phyloP scores from a whole-genome alignment of 2,329 filamentous ascomycete genomes.

The Colletotrichum sansevieriae region DNA sequence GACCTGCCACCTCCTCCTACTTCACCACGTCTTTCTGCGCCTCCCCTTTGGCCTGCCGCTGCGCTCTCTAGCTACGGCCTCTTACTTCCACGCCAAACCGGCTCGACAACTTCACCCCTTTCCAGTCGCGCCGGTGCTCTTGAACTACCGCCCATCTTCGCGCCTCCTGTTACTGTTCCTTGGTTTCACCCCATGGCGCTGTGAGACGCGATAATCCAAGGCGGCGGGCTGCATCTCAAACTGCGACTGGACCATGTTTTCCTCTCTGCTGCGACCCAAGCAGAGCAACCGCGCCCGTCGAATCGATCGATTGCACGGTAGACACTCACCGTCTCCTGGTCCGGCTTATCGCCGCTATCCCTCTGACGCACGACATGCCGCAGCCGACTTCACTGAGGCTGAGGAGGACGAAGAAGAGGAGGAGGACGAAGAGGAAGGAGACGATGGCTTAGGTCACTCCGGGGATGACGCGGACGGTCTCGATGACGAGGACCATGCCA shows the following conservation, averaged over 20 bases:
- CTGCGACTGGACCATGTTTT: constrained; percentile 42
- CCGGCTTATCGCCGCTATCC: constrained; percentile 50
- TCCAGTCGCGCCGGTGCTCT: constrained; percentile 13
- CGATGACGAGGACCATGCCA: constrained; percentile 52
- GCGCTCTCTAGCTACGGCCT: neutral
- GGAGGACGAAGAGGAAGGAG: constrained; percentile 49
- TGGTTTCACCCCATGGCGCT: constrained; percentile 31
- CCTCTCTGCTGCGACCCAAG: constrained; percentile 43
- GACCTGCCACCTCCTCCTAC: constrained; percentile 11
- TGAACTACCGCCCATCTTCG: neutral
- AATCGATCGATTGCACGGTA: constrained; percentile 33
- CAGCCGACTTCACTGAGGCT: constrained; percentile 74
- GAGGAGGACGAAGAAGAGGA: constrained; percentile 67
- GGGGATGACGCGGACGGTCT: constrained; percentile 51
- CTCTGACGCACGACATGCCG: constrained; percentile 61
- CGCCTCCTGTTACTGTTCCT: neutral
- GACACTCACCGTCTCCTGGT: constrained; percentile 39
- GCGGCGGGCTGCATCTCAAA: constrained; percentile 38
- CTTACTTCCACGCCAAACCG: constrained; percentile 14
- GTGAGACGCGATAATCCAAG: constrained; percentile 35
- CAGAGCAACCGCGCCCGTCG: constrained; percentile 40
- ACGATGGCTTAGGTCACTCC: constrained; percentile 39
- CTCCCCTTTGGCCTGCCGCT: constrained; percentile 23
- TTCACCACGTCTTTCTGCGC: constrained; percentile 1
- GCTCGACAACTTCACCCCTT: neutral